Conservation (phyloP, 176 grass and related monocot species). For the Neostapfia colusana region DNA sequence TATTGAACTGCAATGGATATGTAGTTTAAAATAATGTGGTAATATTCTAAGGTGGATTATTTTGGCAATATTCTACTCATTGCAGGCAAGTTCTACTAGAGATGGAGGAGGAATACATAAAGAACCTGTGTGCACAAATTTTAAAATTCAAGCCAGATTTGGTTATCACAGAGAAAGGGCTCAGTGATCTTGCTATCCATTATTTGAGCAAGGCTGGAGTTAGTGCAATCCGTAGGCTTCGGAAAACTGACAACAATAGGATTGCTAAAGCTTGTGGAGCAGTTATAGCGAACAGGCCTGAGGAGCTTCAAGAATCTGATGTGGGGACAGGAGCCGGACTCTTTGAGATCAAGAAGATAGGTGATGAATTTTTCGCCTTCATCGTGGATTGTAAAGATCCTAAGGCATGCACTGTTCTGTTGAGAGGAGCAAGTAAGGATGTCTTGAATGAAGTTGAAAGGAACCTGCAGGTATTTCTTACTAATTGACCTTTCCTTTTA, state of each 20-base stretch:
- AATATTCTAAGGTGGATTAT: not conserved
- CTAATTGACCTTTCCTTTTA: not conserved
- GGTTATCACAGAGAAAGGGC: constrained; percentile 91
- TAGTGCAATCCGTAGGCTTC: constrained; percentile 81
- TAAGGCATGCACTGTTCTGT: constrained; percentile 94
- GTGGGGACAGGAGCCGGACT: constrained; percentile 83
- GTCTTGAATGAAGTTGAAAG: constrained; percentile 94
- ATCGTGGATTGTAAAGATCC: constrained; percentile 97
- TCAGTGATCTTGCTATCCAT: constrained; percentile 91
- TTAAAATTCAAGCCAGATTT: constrained; percentile 97
- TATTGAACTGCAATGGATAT: constrained; percentile 5
- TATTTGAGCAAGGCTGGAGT: constrained; percentile 96
- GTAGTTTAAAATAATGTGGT: not conserved
- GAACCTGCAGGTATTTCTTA: constrained; percentile 75
- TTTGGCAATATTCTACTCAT: not conserved
- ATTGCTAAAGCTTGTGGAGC: constrained; percentile 96
- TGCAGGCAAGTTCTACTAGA: constrained; percentile 89
- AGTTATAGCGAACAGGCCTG: constrained; percentile 89
- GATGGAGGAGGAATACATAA: constrained; percentile 98
- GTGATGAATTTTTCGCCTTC: constrained; percentile 91
- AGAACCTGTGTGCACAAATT: constrained; percentile 79
- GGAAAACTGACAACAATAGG: constrained; percentile 96
- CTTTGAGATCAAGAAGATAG: constrained; percentile 97
- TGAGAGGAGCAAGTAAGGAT: constrained; percentile 97
- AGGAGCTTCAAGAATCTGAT: constrained; percentile 99